These are phyloP conservation scores for Rutstroemia sp. DNA, from an alignment of 2,329 filamentous ascomycete species.

Conservation along the genomic window DNA sequence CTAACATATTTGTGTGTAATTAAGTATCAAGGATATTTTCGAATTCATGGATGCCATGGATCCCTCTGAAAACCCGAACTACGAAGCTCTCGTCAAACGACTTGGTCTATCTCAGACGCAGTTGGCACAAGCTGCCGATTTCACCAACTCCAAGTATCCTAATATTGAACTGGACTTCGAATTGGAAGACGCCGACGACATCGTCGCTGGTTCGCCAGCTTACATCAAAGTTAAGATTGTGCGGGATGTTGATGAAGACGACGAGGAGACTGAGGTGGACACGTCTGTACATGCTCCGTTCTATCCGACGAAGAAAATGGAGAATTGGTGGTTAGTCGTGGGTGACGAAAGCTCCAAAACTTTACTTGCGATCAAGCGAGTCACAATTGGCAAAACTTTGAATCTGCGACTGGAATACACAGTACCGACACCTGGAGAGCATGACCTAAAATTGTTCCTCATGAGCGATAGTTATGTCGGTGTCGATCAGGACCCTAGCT, in stretches of 20 bases:
- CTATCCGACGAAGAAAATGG: conserved; percentile 84
- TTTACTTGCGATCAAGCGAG: conserved; percentile 86
- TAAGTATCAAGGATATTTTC: conserved; percentile 82
- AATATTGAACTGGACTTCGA: conserved; percentile 89
- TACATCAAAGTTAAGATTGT: conserved; percentile 80
- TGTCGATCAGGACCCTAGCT: conserved; percentile 90
- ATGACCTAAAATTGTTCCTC: conserved; percentile 83
- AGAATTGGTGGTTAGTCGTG: conserved; percentile 98
- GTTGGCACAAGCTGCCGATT: conserved; percentile 80
- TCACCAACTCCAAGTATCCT: conserved; percentile 95
- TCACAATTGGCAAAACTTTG: conserved; percentile 75
- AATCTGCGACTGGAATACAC: conserved; percentile 81
- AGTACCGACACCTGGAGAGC: conserved; percentile 74
- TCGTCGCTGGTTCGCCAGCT: conserved; percentile 73
- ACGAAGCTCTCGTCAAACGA: conserved; percentile 67
- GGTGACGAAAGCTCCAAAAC: conserved; percentile 86
- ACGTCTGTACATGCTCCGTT: conserved; percentile 89
- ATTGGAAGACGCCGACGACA: conserved; percentile 70
- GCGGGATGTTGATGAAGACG: conserved; percentile 70
- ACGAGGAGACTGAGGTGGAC: conserved; percentile 62
- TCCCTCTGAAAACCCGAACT: conserved; percentile 81
- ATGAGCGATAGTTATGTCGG: conserved; percentile 98
- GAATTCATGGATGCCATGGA: conserved; percentile 99
- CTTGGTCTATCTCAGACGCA: conserved; percentile 76
- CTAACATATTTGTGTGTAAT: conserved; percentile 2